Evolutionary conservation across 805 yeast genomes (phyloP).

Genomic region (Myxozyma monticola): DNA sequence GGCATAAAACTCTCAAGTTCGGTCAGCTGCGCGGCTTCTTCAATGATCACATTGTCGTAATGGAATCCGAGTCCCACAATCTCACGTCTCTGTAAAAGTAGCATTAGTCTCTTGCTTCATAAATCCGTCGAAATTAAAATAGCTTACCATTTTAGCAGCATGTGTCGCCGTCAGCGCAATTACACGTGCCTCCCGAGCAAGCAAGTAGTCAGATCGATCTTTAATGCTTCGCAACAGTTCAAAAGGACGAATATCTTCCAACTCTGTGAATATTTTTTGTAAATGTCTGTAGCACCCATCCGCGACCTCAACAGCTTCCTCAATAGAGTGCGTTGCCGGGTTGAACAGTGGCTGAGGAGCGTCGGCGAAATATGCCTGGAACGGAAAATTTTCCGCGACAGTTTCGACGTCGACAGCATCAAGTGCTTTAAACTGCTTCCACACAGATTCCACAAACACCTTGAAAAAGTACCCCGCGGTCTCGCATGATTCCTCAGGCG

Average conservation of each 20-base stretch:
- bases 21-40: conserved; percentile 41
- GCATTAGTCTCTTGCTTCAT: not conserved
- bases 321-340: conserved; percentile 11
- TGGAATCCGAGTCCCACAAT: conserved; percentile 27
- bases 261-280: conserved; percentile 32
- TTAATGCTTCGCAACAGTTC: conserved; percentile 28
- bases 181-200: conserved; percentile 37
- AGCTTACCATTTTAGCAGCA: conserved; percentile 27
- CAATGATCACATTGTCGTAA: conserved; percentile 39
- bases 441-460: conserved; percentile 32
- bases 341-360: conserved; percentile 30
- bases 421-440: conserved; percentile 27
- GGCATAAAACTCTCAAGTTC: conserved; percentile 41
- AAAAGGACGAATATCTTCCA: conserved; percentile 37
- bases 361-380: conserved; percentile 24
- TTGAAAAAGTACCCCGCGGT: conserved; percentile 41
- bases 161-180: conserved; percentile 36
- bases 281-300: conserved; percentile 31
- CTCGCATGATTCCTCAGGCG: conserved; percentile 43
- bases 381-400: conserved; percentile 24
- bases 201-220: conserved; percentile 34
- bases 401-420: conserved; percentile 2
- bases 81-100: conserved; percentile 12
- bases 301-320: conserved; percentile 22
- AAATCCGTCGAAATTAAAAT: not conserved